Conservation (phyloP, 495 filamentous ascomycete genomes). For the Trichocladium uniseriatum region DNA sequence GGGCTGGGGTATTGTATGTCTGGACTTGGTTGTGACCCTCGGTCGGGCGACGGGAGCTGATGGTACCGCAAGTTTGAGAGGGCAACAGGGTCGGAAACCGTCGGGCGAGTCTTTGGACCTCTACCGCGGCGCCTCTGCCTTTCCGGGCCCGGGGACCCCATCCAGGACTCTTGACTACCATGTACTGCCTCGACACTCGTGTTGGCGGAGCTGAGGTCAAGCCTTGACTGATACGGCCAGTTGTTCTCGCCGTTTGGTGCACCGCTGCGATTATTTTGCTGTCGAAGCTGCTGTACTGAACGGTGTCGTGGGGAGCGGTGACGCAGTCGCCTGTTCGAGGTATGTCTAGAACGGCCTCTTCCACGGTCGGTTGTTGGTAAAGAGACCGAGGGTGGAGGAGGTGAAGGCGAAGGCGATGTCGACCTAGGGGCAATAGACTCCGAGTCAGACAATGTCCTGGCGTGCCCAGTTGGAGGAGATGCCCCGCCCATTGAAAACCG, state of each 20-base stretch:
- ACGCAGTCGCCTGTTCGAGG: background rate
- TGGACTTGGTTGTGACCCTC: background rate
- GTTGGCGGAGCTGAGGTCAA: background rate
- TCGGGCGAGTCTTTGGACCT: background rate
- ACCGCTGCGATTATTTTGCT: background rate
- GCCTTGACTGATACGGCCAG: background rate
- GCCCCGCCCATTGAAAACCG: background rate
- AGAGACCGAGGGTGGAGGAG: background rate
- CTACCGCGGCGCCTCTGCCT: background rate
- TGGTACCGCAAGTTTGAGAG: background rate
- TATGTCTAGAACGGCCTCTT: background rate
- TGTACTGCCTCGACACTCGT: background rate
- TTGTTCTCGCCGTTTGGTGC: background rate
- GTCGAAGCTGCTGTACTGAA: background rate
- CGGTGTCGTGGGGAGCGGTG: background rate
- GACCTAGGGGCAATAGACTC: background rate
- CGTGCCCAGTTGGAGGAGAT: background rate
- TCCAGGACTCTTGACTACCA: background rate
- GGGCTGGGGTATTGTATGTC: slow-evolving; percentile 1
- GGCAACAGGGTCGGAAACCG: background rate
- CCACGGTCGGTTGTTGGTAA: background rate
- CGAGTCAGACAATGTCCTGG: background rate
- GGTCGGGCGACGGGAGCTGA: background rate
- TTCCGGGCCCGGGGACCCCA: background rate
- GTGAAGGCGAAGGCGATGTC: background rate